Conservation (phyloP, 208 protist species). For the Tritrichomonas foetus region DNA sequence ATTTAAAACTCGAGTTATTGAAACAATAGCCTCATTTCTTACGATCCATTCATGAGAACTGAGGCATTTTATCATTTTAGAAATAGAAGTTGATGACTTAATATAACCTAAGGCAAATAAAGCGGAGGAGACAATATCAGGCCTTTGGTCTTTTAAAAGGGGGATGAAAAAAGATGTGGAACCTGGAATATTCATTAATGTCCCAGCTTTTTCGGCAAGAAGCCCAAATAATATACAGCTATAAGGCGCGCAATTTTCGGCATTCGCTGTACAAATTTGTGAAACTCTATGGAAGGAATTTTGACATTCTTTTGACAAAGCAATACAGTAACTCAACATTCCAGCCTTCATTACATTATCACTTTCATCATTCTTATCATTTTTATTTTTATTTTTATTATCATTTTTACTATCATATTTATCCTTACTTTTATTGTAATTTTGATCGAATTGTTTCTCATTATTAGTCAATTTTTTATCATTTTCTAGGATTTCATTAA, state of each 20-base stretch:
- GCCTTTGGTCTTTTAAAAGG: background rate
- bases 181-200: background rate
- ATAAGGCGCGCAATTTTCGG: background rate
- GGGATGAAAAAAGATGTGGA: background rate
- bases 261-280: background rate
- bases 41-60: too few species aligned
- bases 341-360: background rate
- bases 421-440: too few species aligned
- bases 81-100: too few species aligned
- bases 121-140: background rate
- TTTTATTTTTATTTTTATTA: too few species aligned
- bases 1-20: too few species aligned
- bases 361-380: background rate
- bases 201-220: background rate
- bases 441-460: too few species aligned
- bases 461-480: too few species aligned
- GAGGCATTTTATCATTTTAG: too few species aligned
- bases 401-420: too few species aligned
- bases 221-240: background rate
- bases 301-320: background rate
- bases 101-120: background rate
- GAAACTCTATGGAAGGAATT: background rate
- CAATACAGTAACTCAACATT: background rate
- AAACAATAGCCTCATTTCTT: too few species aligned
- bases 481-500: too few species aligned